These are phyloP conservation scores for Polychytrium aggregatum DNA, from an alignment of 192 early-diverging fungal genomes.

Conservation along the genomic window DNA sequence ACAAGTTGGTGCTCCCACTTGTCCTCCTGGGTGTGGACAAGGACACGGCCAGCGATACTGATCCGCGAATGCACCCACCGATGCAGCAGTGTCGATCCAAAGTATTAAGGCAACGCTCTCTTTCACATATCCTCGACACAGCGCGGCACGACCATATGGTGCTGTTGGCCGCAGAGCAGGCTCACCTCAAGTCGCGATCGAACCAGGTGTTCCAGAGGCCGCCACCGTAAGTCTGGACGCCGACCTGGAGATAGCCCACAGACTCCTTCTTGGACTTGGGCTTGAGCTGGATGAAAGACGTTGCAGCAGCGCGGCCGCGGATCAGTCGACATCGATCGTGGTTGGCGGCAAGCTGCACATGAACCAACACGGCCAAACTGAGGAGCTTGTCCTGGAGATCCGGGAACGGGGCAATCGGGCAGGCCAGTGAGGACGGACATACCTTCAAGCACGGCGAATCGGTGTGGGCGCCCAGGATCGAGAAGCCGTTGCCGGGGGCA, in stretches of 20 bases:
- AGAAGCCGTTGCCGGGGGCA: slow-evolving; percentile 58
- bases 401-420: too few relatives aligned
- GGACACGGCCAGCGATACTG: slow-evolving; percentile 81
- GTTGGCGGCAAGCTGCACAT: too few relatives aligned
- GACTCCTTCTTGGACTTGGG: slow-evolving; percentile 87
- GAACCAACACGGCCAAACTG: too few relatives aligned
- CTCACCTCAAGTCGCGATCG: slow-evolving; percentile 81
- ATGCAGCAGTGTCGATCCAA: too few relatives aligned
- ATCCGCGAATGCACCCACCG: not conserved
- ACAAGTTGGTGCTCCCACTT: slow-evolving; percentile 66
- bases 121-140: too few relatives aligned
- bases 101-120: too few relatives aligned
- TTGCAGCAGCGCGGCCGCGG: too few relatives aligned
- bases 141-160: too few relatives aligned
- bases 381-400: too few relatives aligned
- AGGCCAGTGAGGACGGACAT: not conserved
- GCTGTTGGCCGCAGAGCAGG: too few relatives aligned
- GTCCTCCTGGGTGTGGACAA: slow-evolving; percentile 62
- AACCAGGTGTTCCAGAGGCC: slow-evolving; percentile 99
- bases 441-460: slow-evolving; percentile 96
- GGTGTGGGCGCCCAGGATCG: slow-evolving; percentile 90
- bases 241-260: slow-evolving; percentile 78
- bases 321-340: too few relatives aligned
- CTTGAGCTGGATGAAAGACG: too few relatives aligned
- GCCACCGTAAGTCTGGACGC: slow-evolving; percentile 72